These are phyloP conservation scores for Thalassiosira mediterranea DNA, from an alignment of 352 stramenopile species.

Conservation along the genomic window DNA sequence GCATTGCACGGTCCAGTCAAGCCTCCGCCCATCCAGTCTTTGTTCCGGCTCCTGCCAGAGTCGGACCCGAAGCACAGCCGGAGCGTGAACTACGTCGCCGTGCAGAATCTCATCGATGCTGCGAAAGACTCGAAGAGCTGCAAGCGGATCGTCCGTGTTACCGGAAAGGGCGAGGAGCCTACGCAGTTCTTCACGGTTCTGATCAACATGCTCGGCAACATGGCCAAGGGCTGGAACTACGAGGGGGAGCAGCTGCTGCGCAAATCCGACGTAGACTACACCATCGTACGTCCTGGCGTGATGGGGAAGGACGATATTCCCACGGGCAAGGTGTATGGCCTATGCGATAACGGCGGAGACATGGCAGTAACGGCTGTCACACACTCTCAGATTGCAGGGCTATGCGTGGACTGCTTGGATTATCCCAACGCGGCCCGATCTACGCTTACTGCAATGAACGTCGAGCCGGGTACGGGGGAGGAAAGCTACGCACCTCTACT, in stretches of 20 bases:
- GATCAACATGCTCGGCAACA: constrained; percentile 73
- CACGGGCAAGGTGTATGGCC: constrained; percentile 28
- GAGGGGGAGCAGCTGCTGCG: constrained; percentile 71
- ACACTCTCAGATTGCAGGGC: constrained; percentile 61
- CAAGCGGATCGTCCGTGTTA: constrained; percentile 70
- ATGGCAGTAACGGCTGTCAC: constrained; percentile 60
- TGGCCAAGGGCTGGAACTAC: constrained; percentile 82
- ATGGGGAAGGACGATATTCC: constrained; percentile 50
- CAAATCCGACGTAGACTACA: constrained; percentile 62
- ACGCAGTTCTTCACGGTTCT: constrained; percentile 65
- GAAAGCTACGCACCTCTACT: constrained; percentile 57
- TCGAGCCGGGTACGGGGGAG: constrained; percentile 23
- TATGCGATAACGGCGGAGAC: constrained; percentile 71
- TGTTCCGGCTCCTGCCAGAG: constrained; percentile 43
- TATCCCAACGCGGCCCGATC: constrained; percentile 49
- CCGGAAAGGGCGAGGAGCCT: constrained; percentile 73
- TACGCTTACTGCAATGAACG: constrained; percentile 72
- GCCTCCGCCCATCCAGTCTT: constrained; percentile 39
- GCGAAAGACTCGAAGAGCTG: constrained; percentile 28
- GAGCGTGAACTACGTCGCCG: constrained; percentile 72
- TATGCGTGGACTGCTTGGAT: constrained; percentile 59
- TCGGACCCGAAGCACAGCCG: constrained; percentile 59
- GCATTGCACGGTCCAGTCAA: constrained; percentile 40
- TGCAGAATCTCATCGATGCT: constrained; percentile 63
- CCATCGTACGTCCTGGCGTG: constrained; percentile 73